Base-by-base conservation (phyloP, 1,139 yeast genomes). In the Magnusiomyces tetraspermus region DNA sequence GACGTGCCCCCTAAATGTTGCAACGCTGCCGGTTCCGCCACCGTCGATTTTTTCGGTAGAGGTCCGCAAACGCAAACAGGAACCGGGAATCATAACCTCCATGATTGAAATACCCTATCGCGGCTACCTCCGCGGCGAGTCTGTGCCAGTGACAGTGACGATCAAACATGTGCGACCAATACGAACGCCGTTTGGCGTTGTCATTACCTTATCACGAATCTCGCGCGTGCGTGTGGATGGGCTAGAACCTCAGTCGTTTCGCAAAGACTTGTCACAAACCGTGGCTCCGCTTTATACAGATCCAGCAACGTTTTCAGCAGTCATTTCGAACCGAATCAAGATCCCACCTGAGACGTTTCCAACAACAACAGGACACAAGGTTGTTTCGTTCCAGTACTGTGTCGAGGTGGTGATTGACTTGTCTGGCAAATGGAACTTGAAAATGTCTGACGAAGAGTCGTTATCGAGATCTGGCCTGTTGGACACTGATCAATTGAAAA, bases 341-440 rank as follows among this genome's bases (percentile, higher is more conserved):
- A 82, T 89, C 0, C 96, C 97, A 0, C 79, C 86, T 0, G 96
- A 89, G 61, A 82, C 87, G 0, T 87, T 89, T 64, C 95, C 96
- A 0, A 85, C 96, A 0, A 84, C 88, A 15, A 76, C 78, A 42
- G 86, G 86, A 1, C 80, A 87, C 55, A 82, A 82, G 1, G 71
- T 83, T 50, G 88, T 88, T 3, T 78, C 89, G 1, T 89, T 89
- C 67, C 94, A 86, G 62, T 89, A 89, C 65, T 86, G 85, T 63
- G 73, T 89, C 19, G 97, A 89, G 64, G 92, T 85, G 1, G 75
- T 88, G 53, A 79, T 85, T 24, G 89, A 88, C 62, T 69, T 89
- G 37, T 76, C 82, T 2, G 76, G 75, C 44, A 74, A 75, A 47
- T 65, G 77, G 67, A 61, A 74, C 59, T 58, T 75, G 57, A 58